A percentile compares a stretch with the other conserved stretches of the same genome.
Conservation (phyloP, 2,329 filamentous ascomycete genomes). For the Penicillium janthinellum region DNA sequence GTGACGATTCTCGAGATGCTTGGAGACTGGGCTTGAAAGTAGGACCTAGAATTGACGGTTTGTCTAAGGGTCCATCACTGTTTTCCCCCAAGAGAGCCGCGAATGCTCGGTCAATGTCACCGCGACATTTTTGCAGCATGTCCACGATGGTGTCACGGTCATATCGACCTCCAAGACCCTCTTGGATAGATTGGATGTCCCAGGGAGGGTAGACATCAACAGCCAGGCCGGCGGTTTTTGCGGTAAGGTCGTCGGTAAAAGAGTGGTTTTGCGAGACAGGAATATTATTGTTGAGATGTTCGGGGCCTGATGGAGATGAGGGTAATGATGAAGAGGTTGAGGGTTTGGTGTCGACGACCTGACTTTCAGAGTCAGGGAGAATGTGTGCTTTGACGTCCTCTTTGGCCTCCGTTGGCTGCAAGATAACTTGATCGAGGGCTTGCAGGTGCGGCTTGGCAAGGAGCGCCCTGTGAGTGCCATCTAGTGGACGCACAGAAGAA, state of each 20-base stretch:
- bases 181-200: conserved; percentile 58
- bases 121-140: conserved; percentile 55
- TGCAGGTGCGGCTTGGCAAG: conserved; percentile 41
- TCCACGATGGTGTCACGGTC: conserved; percentile 55
- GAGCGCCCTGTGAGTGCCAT: conserved; percentile 59
- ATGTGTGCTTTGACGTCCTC: background rate
- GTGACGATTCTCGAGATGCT: conserved; percentile 45
- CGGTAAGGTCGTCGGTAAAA: conserved; percentile 13
- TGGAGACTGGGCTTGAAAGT: conserved; percentile 37
- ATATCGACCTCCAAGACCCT: conserved; percentile 54
- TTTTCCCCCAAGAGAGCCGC: conserved; percentile 54
- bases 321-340: background rate
- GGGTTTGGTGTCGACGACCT: background rate
- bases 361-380: background rate
- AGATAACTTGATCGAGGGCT: conserved; percentile 15
- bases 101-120: conserved; percentile 57
- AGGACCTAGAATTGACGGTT: conserved; percentile 25
- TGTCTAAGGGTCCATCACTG: conserved; percentile 22
- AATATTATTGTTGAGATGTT: background rate
- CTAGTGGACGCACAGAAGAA: conserved; percentile 64
- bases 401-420: background rate
- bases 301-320: background rate
- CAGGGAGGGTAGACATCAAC: conserved; percentile 52
- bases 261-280: conserved; percentile 12
- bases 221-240: conserved; percentile 22